Conservation (phyloP, 1,284 basidiomycete species). For the Ceratorhiza oryzae-sativae region DNA sequence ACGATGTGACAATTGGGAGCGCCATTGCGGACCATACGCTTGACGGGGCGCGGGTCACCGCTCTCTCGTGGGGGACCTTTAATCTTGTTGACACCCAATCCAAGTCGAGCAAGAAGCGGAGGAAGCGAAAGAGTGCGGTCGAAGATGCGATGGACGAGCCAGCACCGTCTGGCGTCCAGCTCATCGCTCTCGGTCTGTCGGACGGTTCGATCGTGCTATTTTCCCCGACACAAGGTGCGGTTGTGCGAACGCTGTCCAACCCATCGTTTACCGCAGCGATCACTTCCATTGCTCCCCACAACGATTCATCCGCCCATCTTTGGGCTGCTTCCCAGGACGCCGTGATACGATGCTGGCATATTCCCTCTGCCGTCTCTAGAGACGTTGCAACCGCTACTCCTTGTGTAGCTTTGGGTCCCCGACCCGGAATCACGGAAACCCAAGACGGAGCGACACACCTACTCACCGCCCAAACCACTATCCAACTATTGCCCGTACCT, state of each 20-base stretch:
- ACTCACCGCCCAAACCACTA: conserved; percentile 66
- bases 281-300: conserved; percentile 48
- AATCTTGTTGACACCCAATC: conserved; percentile 47
- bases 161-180: conserved; percentile 10
- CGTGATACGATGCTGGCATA: conserved; percentile 64
- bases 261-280: conserved; percentile 61
- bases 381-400: conserved; percentile 58
- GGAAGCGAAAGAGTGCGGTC: conserved; percentile 30
- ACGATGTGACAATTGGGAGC: conserved; percentile 63
- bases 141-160: conserved; percentile 2
- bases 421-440: conserved; percentile 41
- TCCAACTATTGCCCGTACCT: conserved; percentile 59
- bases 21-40: conserved; percentile 66
- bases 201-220: conserved; percentile 41
- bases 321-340: conserved; percentile 69
- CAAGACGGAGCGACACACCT: conserved; percentile 55
- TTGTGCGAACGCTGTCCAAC: conserved; percentile 60
- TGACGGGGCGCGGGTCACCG: conserved; percentile 63
- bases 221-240: conserved; percentile 52
- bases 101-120: conserved; percentile 45
- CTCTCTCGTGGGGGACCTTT: conserved; percentile 61
- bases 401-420: conserved; percentile 57
- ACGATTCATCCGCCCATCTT: conserved; percentile 45
- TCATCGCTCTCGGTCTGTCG: conserved; percentile 41
- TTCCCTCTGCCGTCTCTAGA: conserved; percentile 55